Base-by-base conservation (phyloP, 441 rosid species). In the Brassica hybrid region DNA sequence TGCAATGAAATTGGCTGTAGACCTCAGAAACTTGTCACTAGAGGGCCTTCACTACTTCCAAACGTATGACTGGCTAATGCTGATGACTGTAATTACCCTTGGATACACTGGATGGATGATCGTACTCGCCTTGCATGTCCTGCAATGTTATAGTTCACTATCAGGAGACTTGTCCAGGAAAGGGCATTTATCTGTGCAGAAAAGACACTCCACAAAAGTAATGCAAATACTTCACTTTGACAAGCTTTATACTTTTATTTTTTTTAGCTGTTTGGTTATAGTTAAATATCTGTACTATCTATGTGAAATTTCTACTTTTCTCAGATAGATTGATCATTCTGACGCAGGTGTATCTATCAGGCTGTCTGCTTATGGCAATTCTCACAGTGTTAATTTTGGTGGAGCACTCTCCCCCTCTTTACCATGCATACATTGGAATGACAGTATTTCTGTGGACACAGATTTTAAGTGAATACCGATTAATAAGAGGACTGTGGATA, bases 81-180 rank as follows among this genome's bases (percentile, higher is more conserved):
- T 95, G 87, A 95, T 95, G 98, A 87, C 91, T 65, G 83, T 86
- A 17, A 84, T 95, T 64, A 90, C 93, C 72, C 91, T 93, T 80
- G 99, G 98, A 45, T 95, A 95, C 80, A 61, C 88, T 79, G 98
- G 98, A 76, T 95, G 98, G 98, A 95, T 95, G 93, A 77, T 88
- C 64, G 89, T 86, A 84, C 92, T 95, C 54, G 77, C 89, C 81
- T 88, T 95, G 77, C 98, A 91, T 70, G 94, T 95, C 81, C 88
- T 95, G 73, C 93, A 86, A 81, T 88, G 92, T 63, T 93, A 95
- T 85, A 89, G 98, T 45, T 86, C 91, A 75, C 72, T 93, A 59
- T 84, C 85, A 30, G 86, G 84, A 79, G 76, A 83, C 73, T 67
- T 84, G 76, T 82, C 77, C 69, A 86, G 62, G 76, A 83, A 86